A percentile compares a stretch with the other conserved stretches of the same genome.
phyloP scores from a whole-genome alignment of 495 filamentous ascomycete genomes.

The Aspergillus egyptiacus region DNA sequence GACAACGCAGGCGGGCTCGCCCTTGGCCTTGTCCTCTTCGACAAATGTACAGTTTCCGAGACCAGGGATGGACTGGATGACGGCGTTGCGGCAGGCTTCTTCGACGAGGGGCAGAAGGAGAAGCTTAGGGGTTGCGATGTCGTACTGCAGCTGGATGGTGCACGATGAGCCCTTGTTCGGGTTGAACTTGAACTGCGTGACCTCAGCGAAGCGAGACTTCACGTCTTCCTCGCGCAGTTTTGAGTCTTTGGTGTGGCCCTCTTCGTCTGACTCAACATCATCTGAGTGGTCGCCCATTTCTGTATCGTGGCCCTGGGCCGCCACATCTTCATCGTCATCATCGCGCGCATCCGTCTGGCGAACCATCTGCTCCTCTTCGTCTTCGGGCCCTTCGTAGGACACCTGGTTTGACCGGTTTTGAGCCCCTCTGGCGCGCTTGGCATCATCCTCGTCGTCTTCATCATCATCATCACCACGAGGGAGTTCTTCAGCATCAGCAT shows the following conservation, averaged over 20 bases:
- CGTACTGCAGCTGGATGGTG: slow-evolving; percentile 78
- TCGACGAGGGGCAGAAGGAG: slow-evolving; percentile 89
- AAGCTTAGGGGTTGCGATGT: slow-evolving; percentile 75
- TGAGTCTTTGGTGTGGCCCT: slow-evolving; percentile 31
- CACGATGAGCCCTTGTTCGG: slow-evolving; percentile 65
- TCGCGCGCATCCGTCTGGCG: slow-evolving; percentile 36
- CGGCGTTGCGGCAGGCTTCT: slow-evolving; percentile 61
- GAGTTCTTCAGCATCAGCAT: slow-evolving; percentile 50
- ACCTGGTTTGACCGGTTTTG: slow-evolving; percentile 72
- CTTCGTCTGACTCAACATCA: slow-evolving; percentile 35
- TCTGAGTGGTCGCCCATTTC: slow-evolving; percentile 33
- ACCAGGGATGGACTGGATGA: slow-evolving; percentile 80
- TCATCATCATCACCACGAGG: slow-evolving; percentile 66
- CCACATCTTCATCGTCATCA: slow-evolving; percentile 41
- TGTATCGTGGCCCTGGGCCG: slow-evolving; percentile 21
- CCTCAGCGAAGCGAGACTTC: slow-evolving; percentile 55
- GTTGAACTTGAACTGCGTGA: slow-evolving; percentile 77
- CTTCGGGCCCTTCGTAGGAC: slow-evolving; percentile 86
- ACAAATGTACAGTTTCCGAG: slow-evolving; percentile 67
- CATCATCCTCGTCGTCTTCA: slow-evolving; percentile 78
- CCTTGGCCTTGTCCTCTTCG: slow-evolving; percentile 53
- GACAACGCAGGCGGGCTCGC: slow-evolving; percentile 54
- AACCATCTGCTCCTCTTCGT: slow-evolving; percentile 75
- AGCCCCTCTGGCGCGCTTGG: slow-evolving; percentile 68
- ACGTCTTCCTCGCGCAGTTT: slow-evolving; percentile 60